Evolutionary conservation across 2,329 filamentous ascomycete genomes (phyloP), one percentile per base, ranked within the genome.

Genomic region (Drechslerella stenobrocha): DNA sequence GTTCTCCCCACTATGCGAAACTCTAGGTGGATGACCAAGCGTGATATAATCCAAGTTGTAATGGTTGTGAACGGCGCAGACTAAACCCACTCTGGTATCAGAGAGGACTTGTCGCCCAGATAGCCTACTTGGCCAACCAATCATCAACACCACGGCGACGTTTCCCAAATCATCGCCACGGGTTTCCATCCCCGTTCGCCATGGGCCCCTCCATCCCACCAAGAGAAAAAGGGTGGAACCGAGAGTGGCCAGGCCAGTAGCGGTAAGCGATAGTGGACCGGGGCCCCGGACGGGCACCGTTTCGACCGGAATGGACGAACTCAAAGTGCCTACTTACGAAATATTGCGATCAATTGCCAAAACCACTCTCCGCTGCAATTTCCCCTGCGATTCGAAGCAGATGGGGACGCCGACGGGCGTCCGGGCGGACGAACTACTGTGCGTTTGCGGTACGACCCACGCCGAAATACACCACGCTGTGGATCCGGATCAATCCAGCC

Each of bases 351-450:
- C 37, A 42, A 20, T 20, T 42, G n/a, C 22, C 37, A 18, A 18
- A 42, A 42, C 37, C 37, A 18, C 37, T 42, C 37, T 42, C 37
- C n/a, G n/a, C n/a, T n/a, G n/a, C n/a, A n/a, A n/a, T n/a, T n/a
- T n/a, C n/a, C n/a, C n/a, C n/a, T n/a, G n/a, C n/a, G n/a, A n/a
- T n/a, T n/a, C n/a, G n/a, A n/a, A n/a, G n/a, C n/a, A n/a, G n/a
- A n/a, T n/a, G n/a, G n/a, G n/a, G n/a, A n/a, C n/a, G n/a, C n/a
- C n/a, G n/a, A n/a, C n/a, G n/a, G n/a, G n/a, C n/a, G n/a, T n/a
- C n/a, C n/a, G n/a, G n/a, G n/a, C n/a, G n/a, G n/a, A n/a, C n/a
- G n/a, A n/a, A n/a, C n/a, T n/a, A n/a, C n/a, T n/a, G n/a, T n/a
- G n/a, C n/a, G n/a, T n/a, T n/a, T n/a, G n/a, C n/a, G n/a, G n/a